Evolutionary conservation across 495 filamentous ascomycete species (phyloP).

Genomic region (Talaromyces liani): DNA sequence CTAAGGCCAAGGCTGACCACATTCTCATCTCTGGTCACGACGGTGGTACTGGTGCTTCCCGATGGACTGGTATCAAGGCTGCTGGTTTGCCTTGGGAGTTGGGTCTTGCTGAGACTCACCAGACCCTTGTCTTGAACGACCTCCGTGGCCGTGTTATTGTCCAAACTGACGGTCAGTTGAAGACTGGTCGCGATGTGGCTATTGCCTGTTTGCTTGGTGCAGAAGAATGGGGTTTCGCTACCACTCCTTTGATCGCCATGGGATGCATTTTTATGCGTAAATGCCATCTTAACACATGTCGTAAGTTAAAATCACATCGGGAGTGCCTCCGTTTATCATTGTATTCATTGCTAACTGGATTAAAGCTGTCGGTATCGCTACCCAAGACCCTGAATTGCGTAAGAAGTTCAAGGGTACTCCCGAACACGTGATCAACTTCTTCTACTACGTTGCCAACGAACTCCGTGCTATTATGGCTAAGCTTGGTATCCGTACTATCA

Average conservation of each 20-base stretch:
- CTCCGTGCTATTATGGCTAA: conserved; percentile 97
- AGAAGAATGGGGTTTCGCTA: conserved; percentile 98
- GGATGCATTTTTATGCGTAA: conserved; percentile 86
- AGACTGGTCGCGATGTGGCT: conserved; percentile 91
- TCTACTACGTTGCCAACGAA: conserved; percentile 98
- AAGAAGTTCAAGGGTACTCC: conserved; percentile 93
- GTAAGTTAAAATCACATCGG: no score
- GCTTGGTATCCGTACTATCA: conserved; percentile 89
- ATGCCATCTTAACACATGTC: conserved; percentile 73
- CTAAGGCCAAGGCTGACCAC: conserved; percentile 97
- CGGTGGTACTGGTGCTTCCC: conserved; percentile 93
- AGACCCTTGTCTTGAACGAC: conserved; percentile 97
- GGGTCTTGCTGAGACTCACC: conserved; percentile 96
- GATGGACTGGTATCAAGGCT: conserved; percentile 99
- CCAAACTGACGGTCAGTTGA: conserved; percentile 94
- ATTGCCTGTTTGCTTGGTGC: conserved; percentile 95
- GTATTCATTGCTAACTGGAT: no score
- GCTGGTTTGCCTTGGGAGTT: conserved; percentile 97
- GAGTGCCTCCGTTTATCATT: no score
- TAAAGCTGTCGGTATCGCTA: conserved; percentile 80
- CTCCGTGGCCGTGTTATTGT: conserved; percentile 94
- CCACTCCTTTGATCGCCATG: conserved; percentile 92
- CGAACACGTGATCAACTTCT: conserved; percentile 99
- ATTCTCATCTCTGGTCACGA: conserved; percentile 98
- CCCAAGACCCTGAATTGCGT: conserved; percentile 89